phyloP scores from a whole-genome alignment of 2,329 filamentous ascomycete genomes.

The Colletotrichum incanum region DNA sequence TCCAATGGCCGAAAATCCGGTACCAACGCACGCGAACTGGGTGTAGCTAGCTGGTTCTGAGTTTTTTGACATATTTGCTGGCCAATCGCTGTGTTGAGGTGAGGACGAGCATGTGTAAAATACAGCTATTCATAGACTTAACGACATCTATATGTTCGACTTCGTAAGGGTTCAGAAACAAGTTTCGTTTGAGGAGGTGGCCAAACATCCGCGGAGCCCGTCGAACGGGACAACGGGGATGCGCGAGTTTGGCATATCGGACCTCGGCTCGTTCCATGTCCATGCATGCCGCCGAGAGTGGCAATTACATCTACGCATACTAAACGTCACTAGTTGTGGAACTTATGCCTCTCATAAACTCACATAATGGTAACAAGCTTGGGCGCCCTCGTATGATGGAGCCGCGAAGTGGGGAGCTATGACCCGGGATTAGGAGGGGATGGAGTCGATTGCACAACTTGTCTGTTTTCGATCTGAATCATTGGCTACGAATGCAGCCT shows the following conservation, averaged over 20 bases:
- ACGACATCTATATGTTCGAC: neutral
- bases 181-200: neutral
- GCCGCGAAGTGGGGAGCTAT: neutral
- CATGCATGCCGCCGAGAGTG: neutral
- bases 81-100: neutral
- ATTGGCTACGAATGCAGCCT: neutral
- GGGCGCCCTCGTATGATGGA: neutral
- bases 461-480: neutral
- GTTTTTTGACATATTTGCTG: constrained; percentile 6
- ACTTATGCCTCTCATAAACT: neutral
- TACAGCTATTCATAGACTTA: neutral
- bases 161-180: neutral
- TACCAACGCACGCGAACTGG: constrained; percentile 67
- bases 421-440: neutral
- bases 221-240: neutral
- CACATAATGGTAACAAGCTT: neutral
- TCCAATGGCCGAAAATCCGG: constrained; percentile 74
- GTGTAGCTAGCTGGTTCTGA: constrained; percentile 48
- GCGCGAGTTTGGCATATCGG: neutral
- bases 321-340: neutral
- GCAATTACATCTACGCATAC: neutral
- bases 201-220: neutral
- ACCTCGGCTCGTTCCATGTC: constrained; percentile 10
- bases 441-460: neutral
- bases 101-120: too few species aligned